Base-by-base conservation (phyloP, 73 alveolate species). In the Urostyla sp. region DNA sequence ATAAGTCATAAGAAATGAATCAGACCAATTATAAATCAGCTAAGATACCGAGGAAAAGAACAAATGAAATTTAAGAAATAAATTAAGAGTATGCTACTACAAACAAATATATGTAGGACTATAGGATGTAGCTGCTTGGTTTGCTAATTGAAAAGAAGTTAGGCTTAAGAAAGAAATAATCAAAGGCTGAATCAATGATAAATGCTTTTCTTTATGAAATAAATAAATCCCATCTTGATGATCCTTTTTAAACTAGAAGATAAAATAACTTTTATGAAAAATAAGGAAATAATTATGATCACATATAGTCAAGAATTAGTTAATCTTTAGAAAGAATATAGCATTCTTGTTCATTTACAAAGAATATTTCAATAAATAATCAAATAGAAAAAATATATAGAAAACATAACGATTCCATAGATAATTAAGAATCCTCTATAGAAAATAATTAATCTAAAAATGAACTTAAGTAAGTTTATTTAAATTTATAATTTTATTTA, bases 91-190 rank as follows among this genome's bases (percentile, higher is more conserved):
- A 63, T 38, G 79, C 37, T 2, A 40, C 45, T 63, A 48, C 79
- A 7, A 5, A 23, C 44, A 63, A 63, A 63, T 10, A 32, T 28
- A 63, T 63, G 79, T 43, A 43, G 79, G 79, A 63, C 60, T 63
- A 63, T 34, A 34, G 79, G 44, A 63, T 63, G 79, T 43, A 63
- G 37, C 45, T 63, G 44, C 45, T 63, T 5, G 21, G 61, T 16
- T 7, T 60, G 0, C 30, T 63, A n/a, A 63, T 63, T 2, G 44
- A 63, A 31, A 6, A 60, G 8, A 63, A 63, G 26, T 24, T 63
- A 38, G 79, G 79, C 5, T 40, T 63, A 13, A 63, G 44, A 34
- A 63, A 63, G 60, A 38, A 37, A 26, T 43, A 63, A 24, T 43
- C 79, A 20, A 63, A 63, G 44, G 50, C 79, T 10, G 79, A 63